Conservation (phyloP, 208 protist genomes). For the Novymonas esmeraldas region DNA sequence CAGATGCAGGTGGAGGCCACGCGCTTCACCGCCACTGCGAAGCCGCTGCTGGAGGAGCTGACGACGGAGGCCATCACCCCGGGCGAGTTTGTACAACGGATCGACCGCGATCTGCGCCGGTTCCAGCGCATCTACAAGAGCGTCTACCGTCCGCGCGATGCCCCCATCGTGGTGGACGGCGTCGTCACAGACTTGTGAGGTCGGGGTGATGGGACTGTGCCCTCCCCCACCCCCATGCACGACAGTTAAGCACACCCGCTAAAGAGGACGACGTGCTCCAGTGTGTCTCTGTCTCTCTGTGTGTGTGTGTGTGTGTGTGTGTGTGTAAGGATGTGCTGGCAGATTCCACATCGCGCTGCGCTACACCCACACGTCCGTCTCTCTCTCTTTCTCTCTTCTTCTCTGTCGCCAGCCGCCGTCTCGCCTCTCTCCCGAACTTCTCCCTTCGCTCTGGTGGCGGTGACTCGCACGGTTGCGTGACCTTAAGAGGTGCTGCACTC, state of each 20-base stretch:
- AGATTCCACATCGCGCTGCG: too few relatives aligned
- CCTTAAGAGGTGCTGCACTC: too few relatives aligned
- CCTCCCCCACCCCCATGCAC: too few relatives aligned
- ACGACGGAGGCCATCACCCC: conserved; percentile 20
- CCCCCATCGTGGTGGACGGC: conserved; percentile 78
- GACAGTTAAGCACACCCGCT: too few relatives aligned
- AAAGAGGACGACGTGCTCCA: too few relatives aligned
- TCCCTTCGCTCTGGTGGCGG: too few relatives aligned
- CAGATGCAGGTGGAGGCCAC: conserved; percentile 40
- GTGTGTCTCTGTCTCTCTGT: too few relatives aligned
- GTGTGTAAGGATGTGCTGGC: too few relatives aligned
- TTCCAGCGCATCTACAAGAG: conserved; percentile 54
- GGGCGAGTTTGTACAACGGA: conserved; percentile 53
- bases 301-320: not conserved
- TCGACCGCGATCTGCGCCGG: conserved; percentile 46
- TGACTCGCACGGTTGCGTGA: too few relatives aligned
- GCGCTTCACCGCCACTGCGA: conserved; percentile 40
- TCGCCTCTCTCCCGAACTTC: too few relatives aligned
- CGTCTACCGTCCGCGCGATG: conserved; percentile 62
- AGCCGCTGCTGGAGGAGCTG: conserved; percentile 47
- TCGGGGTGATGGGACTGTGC: too few relatives aligned
- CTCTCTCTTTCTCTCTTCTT: not conserved
- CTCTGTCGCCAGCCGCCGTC: too few relatives aligned
- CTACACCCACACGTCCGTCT: not conserved
- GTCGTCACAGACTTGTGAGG: conserved; percentile 74